Base-by-base conservation (phyloP, 352 stramenopile species). In the Aphanomyces astaci region DNA sequence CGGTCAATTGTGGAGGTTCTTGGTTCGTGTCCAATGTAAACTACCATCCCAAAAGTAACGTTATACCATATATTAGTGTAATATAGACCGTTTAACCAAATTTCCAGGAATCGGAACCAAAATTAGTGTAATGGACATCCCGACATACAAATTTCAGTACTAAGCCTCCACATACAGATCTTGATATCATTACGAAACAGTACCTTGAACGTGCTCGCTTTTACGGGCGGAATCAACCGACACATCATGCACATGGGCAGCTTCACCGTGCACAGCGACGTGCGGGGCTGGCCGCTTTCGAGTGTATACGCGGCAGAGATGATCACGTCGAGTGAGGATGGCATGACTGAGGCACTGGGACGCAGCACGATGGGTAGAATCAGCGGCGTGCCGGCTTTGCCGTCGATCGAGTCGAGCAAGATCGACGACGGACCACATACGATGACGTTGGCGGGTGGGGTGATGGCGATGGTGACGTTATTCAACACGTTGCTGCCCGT, bases 1-100 rank as follows among this genome's bases (percentile, higher is more conserved):
- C 72, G 0, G 82, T 78, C 11, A 96, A 74, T 52, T 90, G 79
- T 7, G 90, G 71, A 5, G 87, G 83, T n/a, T 83, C 79, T 40
- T 89, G 75, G 63, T 96, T 94, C 3, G 88, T 96, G 70, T 94
- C 85, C 2, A 96, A 73, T 2, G 85, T 96, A 65, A 97, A 92
- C 60, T 69, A n/a, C n/a, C n/a, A n/a, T n/a, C n/a, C n/a, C n/a
- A n/a, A n/a, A n/a, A n/a, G n/a, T n/a, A n/a, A n/a, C n/a, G n/a
- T n/a, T n/a, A n/a, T n/a, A n/a, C n/a, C n/a, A n/a, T n/a, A n/a
- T n/a, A n/a, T n/a, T n/a, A n/a, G n/a, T n/a, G n/a, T n/a, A n/a
- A n/a, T n/a, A n/a, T n/a, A n/a, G n/a, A n/a, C n/a, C n/a, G n/a
- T n/a, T n/a, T n/a, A n/a, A n/a, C n/a, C n/a, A n/a, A n/a, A n/a